Evolutionary conservation across 768 basidiomycete species (phyloP).

Genomic region (Dioszegia crocea): DNA sequence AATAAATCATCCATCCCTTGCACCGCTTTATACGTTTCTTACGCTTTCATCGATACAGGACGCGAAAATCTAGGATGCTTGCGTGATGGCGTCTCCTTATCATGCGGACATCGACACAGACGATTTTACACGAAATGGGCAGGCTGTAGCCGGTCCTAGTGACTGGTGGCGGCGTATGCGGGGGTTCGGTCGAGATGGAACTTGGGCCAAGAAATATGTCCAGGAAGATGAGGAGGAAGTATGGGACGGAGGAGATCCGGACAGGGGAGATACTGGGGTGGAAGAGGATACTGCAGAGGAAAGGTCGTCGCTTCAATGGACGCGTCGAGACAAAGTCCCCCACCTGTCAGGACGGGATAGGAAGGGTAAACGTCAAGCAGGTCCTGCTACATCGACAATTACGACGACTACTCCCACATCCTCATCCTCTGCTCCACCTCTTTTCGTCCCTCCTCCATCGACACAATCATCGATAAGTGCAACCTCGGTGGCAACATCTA

Average conservation of each 20-base stretch:
- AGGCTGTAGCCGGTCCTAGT: neutral
- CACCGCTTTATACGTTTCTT: too few species aligned
- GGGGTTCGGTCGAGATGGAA: neutral
- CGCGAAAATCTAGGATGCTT: neutral
- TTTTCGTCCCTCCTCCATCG: conserved; percentile 6
- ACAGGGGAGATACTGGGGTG: neutral
- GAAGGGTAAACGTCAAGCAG: conserved; percentile 10
- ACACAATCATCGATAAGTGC: neutral
- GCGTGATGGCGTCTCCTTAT: neutral
- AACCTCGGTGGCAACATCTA: neutral
- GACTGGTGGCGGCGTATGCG: conserved; percentile 2
- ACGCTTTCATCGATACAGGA: too few species aligned
- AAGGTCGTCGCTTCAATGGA: neutral
- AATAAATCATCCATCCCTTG: too few species aligned
- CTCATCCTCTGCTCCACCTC: neutral
- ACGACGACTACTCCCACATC: neutral
- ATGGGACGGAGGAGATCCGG: neutral
- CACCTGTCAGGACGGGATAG: neutral
- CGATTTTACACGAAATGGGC: neutral
- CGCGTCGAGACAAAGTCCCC: neutral
- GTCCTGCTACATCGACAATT: neutral
- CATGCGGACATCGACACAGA: neutral
- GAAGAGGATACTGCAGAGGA: neutral
- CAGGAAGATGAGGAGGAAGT: neutral
- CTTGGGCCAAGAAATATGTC: neutral